These are phyloP conservation scores for Talaromyces sp. DNA, from an alignment of 2,329 filamentous ascomycete species.

Conservation along the genomic window DNA sequence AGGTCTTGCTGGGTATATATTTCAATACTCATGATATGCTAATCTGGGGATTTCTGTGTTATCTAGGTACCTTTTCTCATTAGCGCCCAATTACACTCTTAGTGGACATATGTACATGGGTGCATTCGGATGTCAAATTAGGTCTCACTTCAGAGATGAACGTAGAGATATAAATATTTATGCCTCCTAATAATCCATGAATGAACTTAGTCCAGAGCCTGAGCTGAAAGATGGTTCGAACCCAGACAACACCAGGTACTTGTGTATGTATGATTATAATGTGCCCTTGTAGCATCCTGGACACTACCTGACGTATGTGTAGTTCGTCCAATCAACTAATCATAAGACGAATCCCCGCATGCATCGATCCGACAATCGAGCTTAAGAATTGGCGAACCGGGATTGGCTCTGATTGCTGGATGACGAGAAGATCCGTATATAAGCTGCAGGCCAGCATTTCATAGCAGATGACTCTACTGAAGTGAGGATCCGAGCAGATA, in stretches of 20 bases:
- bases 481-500: no score
- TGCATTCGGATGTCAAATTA: background rate
- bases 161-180: background rate
- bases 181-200: background rate
- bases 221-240: background rate
- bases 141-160: background rate
- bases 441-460: no score
- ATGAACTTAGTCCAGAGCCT: background rate
- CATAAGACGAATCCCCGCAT: background rate
- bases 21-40: no score
- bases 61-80: no score
- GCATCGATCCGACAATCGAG: background rate
- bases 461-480: no score
- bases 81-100: no score
- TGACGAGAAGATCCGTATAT: background rate
- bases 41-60: no score
- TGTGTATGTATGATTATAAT: no score
- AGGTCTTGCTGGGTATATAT: no score
- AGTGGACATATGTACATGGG: no score
- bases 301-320: background rate
- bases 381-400: background rate
- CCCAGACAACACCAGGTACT: background rate
- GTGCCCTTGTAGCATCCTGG: background rate
- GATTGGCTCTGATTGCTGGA: background rate
- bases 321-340: background rate